Percentiles rank a stretch among this genome's conserved stretches.
These are phyloP conservation scores for Penicillium expansum DNA, from an alignment of 2,329 filamentous ascomycete genomes.

Conservation along the genomic window DNA sequence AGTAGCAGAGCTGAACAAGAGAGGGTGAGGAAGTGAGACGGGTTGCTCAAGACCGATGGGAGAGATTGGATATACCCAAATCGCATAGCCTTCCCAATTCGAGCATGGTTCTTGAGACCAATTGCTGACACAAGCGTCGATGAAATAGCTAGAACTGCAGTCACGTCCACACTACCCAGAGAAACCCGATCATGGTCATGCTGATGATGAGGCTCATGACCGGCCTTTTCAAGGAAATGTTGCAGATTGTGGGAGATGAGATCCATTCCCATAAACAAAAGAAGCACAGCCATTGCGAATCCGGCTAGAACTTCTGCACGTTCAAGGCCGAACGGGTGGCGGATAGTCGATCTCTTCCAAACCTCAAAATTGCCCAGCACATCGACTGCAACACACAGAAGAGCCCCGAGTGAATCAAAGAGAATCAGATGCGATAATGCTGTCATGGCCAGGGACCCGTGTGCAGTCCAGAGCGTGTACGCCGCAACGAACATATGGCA, in stretches of 20 bases:
- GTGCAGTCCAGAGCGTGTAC: slow-evolving; percentile 80
- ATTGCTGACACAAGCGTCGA: slow-evolving; percentile 85
- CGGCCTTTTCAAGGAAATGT: slow-evolving; percentile 79
- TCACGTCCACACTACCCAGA: slow-evolving; percentile 74
- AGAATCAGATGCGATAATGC: slow-evolving; percentile 90
- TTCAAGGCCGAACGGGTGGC: slow-evolving; percentile 90
- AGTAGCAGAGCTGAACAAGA: slow-evolving; percentile 80
- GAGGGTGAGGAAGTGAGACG: slow-evolving; percentile 89
- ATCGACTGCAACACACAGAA: slow-evolving; percentile 87
- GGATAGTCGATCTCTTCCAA: slow-evolving; percentile 87
- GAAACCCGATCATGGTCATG: slow-evolving; percentile 66
- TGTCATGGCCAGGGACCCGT: slow-evolving; percentile 85
- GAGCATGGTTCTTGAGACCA: slow-evolving; percentile 81
- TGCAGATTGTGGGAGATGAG: slow-evolving; percentile 91
- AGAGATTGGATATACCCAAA: slow-evolving; percentile 78
- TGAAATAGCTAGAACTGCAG: slow-evolving; percentile 74
- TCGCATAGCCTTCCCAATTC: slow-evolving; percentile 88
- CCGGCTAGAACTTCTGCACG: slow-evolving; percentile 90
- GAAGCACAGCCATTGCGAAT: slow-evolving; percentile 91
- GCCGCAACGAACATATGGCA: slow-evolving; percentile 81
- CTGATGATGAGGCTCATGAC: slow-evolving; percentile 70
- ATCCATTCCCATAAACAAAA: slow-evolving; percentile 97
- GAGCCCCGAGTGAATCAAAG: slow-evolving; percentile 90
- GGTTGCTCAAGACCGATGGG: slow-evolving; percentile 86
- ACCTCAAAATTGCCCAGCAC: slow-evolving; percentile 96